phyloP scores from a whole-genome alignment of 495 filamentous ascomycete genomes.

The Neurospora sp. region DNA sequence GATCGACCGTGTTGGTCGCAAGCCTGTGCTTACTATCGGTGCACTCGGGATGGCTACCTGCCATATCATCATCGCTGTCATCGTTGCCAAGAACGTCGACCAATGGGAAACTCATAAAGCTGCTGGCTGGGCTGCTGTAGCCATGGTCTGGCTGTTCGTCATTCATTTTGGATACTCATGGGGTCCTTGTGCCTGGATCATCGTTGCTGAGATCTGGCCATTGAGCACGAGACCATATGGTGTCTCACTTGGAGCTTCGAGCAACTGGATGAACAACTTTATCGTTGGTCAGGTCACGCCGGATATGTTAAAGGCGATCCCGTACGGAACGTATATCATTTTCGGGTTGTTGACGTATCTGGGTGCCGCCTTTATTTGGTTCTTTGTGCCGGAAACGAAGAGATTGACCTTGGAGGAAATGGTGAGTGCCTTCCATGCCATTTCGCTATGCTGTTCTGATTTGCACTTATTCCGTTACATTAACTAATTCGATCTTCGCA shows the following conservation, averaged over 20 bases:
- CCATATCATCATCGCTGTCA: conserved; percentile 65
- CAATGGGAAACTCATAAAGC: conserved; percentile 47
- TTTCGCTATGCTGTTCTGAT: neutral
- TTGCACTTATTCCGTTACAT: neutral
- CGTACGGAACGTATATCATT: conserved; percentile 71
- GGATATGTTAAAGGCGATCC: conserved; percentile 58
- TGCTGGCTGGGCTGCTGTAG: conserved; percentile 68
- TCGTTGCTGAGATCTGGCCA: conserved; percentile 69
- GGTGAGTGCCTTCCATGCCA: conserved; percentile 21
- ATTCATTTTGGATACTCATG: conserved; percentile 71
- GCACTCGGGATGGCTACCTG: conserved; percentile 50
- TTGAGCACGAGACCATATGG: conserved; percentile 63
- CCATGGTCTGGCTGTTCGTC: conserved; percentile 77
- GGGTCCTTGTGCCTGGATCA: conserved; percentile 63
- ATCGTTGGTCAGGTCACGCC: conserved; percentile 66
- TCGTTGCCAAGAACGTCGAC: conserved; percentile 55
- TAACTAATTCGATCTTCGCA: conserved; percentile 1
- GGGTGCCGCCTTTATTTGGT: conserved; percentile 63
- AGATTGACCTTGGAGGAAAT: conserved; percentile 48
- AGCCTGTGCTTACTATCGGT: conserved; percentile 46
- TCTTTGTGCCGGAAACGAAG: conserved; percentile 68
- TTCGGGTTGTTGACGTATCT: conserved; percentile 63
- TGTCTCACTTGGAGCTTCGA: conserved; percentile 57
- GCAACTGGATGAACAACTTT: conserved; percentile 46
- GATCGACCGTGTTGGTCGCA: conserved; percentile 50